Conservation (phyloP, 257 asterid genomes). For the Gentiana dahurica region DNA sequence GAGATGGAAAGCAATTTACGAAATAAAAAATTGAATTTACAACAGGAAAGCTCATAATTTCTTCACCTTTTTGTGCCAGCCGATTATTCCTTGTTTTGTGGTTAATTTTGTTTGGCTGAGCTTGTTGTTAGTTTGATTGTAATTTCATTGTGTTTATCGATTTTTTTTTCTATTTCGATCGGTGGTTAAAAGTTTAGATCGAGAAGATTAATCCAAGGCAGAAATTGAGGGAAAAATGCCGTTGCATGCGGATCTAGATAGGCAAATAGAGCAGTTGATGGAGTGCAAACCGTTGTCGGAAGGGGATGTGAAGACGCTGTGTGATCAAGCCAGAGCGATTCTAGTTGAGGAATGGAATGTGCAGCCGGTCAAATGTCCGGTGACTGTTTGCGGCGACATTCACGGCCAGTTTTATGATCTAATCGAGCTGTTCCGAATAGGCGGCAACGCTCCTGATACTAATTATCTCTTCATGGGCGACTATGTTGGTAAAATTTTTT, state of each 20-base stretch:
- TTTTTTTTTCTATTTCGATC: slow-evolving; percentile 3
- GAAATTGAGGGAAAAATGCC: slow-evolving; percentile 39
- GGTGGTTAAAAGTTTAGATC: slow-evolving; percentile 23
- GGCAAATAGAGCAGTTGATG: slow-evolving; percentile 79
- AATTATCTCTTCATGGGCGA: slow-evolving; percentile 89
- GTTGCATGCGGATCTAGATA: slow-evolving; percentile 66
- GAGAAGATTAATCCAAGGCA: background rate
- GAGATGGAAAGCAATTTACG: slow-evolving; percentile 15
- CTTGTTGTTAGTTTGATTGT: background rate
- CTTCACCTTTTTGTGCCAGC: slow-evolving; percentile 1
- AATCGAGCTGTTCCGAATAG: slow-evolving; percentile 73
- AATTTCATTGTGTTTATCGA: slow-evolving; percentile 11
- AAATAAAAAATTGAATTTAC: slow-evolving; percentile 11
- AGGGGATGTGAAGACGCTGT: slow-evolving; percentile 56
- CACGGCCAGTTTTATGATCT: slow-evolving; percentile 67
- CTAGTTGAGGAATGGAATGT: slow-evolving; percentile 85
- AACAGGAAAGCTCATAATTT: background rate
- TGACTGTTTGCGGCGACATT: slow-evolving; percentile 34
- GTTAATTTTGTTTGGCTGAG: background rate
- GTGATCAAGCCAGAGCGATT: slow-evolving; percentile 74
- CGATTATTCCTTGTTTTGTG: background rate
- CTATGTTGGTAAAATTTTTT: slow-evolving; percentile 56
- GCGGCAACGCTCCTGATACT: slow-evolving; percentile 75
- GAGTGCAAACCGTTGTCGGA: slow-evolving; percentile 77
- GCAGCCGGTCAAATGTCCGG: slow-evolving; percentile 90